Percentiles rank a stretch among this genome's conserved stretches.
Conservation (phyloP, 306 rosid genomes). For the Malus asiatica region DNA sequence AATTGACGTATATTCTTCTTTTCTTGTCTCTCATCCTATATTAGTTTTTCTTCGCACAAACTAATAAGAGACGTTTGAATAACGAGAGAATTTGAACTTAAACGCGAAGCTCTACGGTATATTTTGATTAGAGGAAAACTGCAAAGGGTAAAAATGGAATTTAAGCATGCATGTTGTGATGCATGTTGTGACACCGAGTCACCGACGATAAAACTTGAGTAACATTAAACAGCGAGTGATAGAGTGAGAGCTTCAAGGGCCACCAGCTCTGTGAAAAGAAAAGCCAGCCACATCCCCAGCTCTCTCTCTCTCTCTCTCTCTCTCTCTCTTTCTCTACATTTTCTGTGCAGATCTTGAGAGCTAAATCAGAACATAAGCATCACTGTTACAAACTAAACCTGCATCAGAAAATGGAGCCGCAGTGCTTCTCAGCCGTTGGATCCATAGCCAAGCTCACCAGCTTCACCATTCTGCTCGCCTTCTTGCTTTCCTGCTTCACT, state of each 20-base stretch:
- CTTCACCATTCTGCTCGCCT: conserved; percentile 32
- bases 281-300: background rate
- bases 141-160: background rate
- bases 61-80: too few relatives aligned
- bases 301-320: conserved; percentile 4
- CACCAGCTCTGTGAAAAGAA: background rate
- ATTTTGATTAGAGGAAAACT: background rate
- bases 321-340: conserved; percentile 4
- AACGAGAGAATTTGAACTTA: too few relatives aligned
- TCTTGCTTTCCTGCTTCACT: conserved; percentile 45
- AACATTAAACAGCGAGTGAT: background rate
- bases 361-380: background rate
- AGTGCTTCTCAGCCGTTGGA: conserved; percentile 28
- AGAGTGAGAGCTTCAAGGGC: background rate
- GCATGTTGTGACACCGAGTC: background rate
- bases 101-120: background rate
- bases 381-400: conserved; percentile 20
- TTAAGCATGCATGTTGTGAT: background rate
- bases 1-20: too few relatives aligned
- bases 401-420: conserved; percentile 44
- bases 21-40: too few relatives aligned
- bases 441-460: conserved; percentile 40
- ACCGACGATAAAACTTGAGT: background rate
- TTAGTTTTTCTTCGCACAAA: too few relatives aligned
- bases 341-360: conserved; percentile 42